phyloP scores from a whole-genome alignment of 2,329 filamentous ascomycete species.

The Lecanicillium sp. region DNA sequence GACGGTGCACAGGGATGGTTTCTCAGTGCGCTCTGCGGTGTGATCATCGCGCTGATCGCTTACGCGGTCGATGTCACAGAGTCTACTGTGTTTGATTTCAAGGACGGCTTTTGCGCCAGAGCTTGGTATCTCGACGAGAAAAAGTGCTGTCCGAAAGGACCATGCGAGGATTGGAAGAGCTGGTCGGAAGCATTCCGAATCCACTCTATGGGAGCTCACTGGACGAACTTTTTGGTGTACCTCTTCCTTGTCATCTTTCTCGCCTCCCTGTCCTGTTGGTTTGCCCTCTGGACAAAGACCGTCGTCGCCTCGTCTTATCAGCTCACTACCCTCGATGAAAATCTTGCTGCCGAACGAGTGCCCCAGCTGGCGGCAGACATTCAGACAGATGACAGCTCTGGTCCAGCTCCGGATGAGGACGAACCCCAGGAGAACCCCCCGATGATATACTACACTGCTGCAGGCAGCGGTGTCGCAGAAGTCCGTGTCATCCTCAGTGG shows the following conservation, averaged over 20 bases:
- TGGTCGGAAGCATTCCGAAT: slow-evolving; percentile 47
- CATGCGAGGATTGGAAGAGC: slow-evolving; percentile 49
- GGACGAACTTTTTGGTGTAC: slow-evolving; percentile 75
- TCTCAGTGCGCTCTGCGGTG: slow-evolving; percentile 81
- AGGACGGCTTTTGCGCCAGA: slow-evolving; percentile 74
- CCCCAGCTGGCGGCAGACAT: slow-evolving; percentile 34
- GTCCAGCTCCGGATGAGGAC: slow-evolving; percentile 35
- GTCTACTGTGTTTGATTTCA: slow-evolving; percentile 79
- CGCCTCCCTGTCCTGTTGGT: slow-evolving; percentile 63
- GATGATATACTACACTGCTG: slow-evolving; percentile 93
- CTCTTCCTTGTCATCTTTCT: slow-evolving; percentile 65
- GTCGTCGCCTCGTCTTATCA: slow-evolving; percentile 85
- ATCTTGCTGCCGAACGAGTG: slow-evolving; percentile 64
- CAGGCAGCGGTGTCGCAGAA: slow-evolving; percentile 92
- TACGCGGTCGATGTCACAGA: slow-evolving; percentile 89
- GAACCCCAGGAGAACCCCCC: slow-evolving; percentile 44
- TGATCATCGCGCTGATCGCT: slow-evolving; percentile 76
- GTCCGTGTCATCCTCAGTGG: slow-evolving; percentile 97
- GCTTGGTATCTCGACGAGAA: slow-evolving; percentile 71
- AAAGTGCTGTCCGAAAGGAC: slow-evolving; percentile 51
- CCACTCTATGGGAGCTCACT: slow-evolving; percentile 41
- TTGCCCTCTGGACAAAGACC: slow-evolving; percentile 89
- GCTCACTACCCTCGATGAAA: slow-evolving; percentile 85
- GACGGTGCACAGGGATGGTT: slow-evolving; percentile 94
- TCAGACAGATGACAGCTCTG: slow-evolving; percentile 38